These are phyloP conservation scores for Ascoidea asiatica DNA, from an alignment of 805 yeast genomes.

Conservation along the genomic window DNA sequence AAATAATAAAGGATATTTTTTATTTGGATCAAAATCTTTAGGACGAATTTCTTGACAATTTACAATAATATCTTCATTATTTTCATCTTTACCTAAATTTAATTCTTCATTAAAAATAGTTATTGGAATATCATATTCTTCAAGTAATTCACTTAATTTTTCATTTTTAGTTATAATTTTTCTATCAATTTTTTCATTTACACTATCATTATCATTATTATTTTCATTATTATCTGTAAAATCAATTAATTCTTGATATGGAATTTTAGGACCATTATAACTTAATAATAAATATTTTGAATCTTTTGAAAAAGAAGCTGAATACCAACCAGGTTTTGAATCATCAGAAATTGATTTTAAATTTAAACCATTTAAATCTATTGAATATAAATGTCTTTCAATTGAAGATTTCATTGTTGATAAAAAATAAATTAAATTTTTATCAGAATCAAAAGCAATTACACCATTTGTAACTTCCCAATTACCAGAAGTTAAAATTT, in stretches of 20 bases:
- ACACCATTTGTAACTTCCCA: slow-evolving; percentile 88
- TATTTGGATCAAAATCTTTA: slow-evolving; percentile 41
- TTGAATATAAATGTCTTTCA: slow-evolving; percentile 74
- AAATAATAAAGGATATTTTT: slow-evolving; percentile 65
- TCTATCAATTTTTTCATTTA: neutral
- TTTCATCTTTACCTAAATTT: slow-evolving; percentile 35
- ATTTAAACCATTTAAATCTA: slow-evolving; percentile 34
- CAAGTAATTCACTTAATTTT: slow-evolving; percentile 23
- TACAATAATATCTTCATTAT: slow-evolving; percentile 30
- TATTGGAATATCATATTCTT: slow-evolving; percentile 43
- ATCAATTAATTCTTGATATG: slow-evolving; percentile 62
- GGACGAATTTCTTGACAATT: slow-evolving; percentile 75
- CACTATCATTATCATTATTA: neutral
- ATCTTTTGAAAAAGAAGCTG: slow-evolving; percentile 69
- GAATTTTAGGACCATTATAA: slow-evolving; percentile 71
- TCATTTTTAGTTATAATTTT: slow-evolving; percentile 35
- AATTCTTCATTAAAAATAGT: slow-evolving; percentile 33
- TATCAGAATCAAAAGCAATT: slow-evolving; percentile 40
- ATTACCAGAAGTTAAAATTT: slow-evolving; percentile 53
- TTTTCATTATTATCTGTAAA: slow-evolving; percentile 24
- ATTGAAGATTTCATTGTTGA: slow-evolving; percentile 69
- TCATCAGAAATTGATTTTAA: slow-evolving; percentile 34
- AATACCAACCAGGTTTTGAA: slow-evolving; percentile 46
- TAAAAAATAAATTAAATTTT: slow-evolving; percentile 40
- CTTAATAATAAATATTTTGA: slow-evolving; percentile 54